Evolutionary conservation across 129 eudicot species (phyloP), one percentile per base, ranked within the genome.

Genomic region (Ambrosia artemisiifolia): DNA sequence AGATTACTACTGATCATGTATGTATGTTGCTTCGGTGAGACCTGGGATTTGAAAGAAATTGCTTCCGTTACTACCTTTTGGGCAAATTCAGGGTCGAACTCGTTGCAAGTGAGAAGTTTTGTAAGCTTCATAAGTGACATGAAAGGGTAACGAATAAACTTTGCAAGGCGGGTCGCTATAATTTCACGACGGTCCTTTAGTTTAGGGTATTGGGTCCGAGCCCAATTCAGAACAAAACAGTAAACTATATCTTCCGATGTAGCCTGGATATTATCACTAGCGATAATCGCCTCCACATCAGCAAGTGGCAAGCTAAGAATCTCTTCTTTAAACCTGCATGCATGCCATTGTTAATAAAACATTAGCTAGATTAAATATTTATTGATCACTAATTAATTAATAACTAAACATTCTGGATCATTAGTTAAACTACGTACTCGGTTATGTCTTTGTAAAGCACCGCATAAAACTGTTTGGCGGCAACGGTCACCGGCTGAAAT

Each of bases 241-340:
- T 86, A 91, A 59, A 85, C 88, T 18, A 78, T 85, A 66, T 91
- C 97, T 74, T 91, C 95, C 1, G 88, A 88, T 19, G 82, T 85
- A 66, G 88, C 84, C 56, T 91, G 91, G 55, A 91, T 81, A 44
- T 84, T 85, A 36, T 91, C 85, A 54, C 95, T 88, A 51, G 75
- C 71, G 54, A 88, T 72, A 14, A 91, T 81, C 6, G 85, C 90
- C 75, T 84, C 91, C 54, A 91, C 62, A 24, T 87, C 95, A 12
- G 90, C 79, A 75, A 88, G 67, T 7, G 97, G 92, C 71, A 86
- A 81, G 46, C 77, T 84, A 55, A 91, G 67, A 33, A 82, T 84
- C 88, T 86, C 97, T 2, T 80, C 90, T 63, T 80, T 76, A 70
- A 35, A 84, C 75, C 95, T 91, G 73, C 62, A 24, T 24, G 28